phyloP scores from a whole-genome alignment of 2,329 filamentous ascomycete species.

The Chaetomiaceae sp. region DNA sequence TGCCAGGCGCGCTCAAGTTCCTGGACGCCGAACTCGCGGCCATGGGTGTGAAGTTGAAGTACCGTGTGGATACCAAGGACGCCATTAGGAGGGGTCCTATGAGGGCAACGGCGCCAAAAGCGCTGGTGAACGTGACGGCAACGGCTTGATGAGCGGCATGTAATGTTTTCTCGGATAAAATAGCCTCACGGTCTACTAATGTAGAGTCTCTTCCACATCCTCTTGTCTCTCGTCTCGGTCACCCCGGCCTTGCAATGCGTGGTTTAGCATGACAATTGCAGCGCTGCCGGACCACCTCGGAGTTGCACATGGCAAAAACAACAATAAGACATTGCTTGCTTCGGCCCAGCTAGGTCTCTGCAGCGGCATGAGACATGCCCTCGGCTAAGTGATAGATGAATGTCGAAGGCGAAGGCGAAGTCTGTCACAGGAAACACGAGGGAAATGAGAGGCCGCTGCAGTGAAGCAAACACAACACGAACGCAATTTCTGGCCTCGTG shows the following conservation, averaged over 20 bases:
- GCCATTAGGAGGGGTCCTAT: constrained; percentile 51
- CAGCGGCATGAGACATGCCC: neutral
- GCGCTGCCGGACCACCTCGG: too few relatives aligned
- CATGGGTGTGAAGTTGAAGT: constrained; percentile 95
- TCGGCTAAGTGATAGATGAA: neutral
- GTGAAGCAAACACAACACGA: constrained; percentile 10
- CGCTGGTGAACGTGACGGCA: constrained; percentile 12
- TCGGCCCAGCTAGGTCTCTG: neutral
- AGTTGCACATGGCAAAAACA: constrained; percentile 7
- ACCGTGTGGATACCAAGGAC: constrained; percentile 63
- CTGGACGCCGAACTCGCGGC: constrained; percentile 91
- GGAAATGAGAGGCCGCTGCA: constrained; percentile 17
- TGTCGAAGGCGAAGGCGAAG: too few relatives aligned
- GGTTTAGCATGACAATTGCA: neutral
- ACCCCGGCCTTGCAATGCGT: neutral
- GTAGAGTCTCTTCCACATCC: neutral
- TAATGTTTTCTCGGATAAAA: constrained; percentile 4
- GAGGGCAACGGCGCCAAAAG: constrained; percentile 22
- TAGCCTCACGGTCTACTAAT: neutral
- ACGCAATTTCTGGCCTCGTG: neutral
- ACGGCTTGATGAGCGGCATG: constrained; percentile 12
- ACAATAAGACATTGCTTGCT: neutral
- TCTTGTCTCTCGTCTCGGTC: constrained; percentile 6
- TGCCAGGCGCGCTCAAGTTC: constrained; percentile 88
- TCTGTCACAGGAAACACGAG: constrained; percentile 10